These are phyloP conservation scores for Elaeagnus macrophylla DNA, from an alignment of 306 rosid species.

Conservation along the genomic window DNA sequence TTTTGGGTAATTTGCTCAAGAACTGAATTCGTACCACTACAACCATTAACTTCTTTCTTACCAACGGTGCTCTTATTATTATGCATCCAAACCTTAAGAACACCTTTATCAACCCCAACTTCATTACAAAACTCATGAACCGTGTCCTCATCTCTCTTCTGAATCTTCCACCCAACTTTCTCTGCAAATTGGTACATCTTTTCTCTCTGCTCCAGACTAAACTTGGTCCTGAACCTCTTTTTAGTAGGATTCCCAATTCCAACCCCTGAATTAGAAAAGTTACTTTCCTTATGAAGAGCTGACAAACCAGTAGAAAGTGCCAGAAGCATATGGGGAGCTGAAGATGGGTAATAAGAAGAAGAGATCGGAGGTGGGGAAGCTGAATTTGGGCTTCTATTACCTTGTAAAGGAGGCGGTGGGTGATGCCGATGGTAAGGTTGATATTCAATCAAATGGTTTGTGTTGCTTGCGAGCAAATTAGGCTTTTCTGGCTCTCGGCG, in stretches of 20 bases:
- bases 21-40: slow-evolving; percentile 3
- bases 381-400: slow-evolving; percentile 60
- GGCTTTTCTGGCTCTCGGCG: slow-evolving; percentile 88
- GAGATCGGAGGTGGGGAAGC: slow-evolving; percentile 98
- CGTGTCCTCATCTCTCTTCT: slow-evolving; percentile 64
- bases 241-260: slow-evolving; percentile 12
- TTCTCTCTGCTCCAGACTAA: slow-evolving; percentile 73
- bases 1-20: slow-evolving; percentile 19
- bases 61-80: slow-evolving; percentile 71
- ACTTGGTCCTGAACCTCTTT: slow-evolving; percentile 72
- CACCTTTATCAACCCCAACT: slow-evolving; percentile 56
- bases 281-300: slow-evolving; percentile 32
- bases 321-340: slow-evolving; percentile 86
- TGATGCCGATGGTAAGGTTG: slow-evolving; percentile 82
- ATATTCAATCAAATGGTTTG: slow-evolving; percentile 54
- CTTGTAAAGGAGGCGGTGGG: slow-evolving; percentile 25
- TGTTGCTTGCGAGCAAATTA: slow-evolving; percentile 3
- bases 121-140: slow-evolving; percentile 57
- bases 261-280: slow-evolving; percentile 6
- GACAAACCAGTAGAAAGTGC: slow-evolving; percentile 62
- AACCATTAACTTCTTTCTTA: slow-evolving; percentile 30
- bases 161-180: slow-evolving; percentile 87
- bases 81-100: slow-evolving; percentile 96
- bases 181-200: slow-evolving; percentile 82
- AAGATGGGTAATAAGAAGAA: slow-evolving; percentile 79